Evolutionary conservation across 2,329 filamentous ascomycete species (phyloP), one percentile per base, ranked within the genome.

Genomic region (Zymoseptoria passerinii): DNA sequence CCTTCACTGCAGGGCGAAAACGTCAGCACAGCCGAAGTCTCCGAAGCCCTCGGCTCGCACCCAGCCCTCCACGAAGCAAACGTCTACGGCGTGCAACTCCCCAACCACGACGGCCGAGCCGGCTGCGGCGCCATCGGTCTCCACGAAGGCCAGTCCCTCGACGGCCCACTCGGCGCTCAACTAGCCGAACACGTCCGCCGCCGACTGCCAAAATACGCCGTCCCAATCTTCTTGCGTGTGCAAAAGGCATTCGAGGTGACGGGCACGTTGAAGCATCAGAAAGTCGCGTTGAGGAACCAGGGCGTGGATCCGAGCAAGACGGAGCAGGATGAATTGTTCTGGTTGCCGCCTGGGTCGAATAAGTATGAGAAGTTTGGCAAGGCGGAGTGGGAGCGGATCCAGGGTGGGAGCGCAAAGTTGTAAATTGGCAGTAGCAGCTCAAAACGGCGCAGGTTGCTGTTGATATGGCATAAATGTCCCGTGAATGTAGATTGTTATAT

Each of bases 201-300:
- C 6, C 76, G 76, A 6, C 76, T 95, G 27, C 90, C 91, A 0
- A 81, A 79, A 53, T 95, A 88, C 67, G 90, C 90, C 0, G 81
- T 86, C 4, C 91, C 91, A 0, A 66, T 94, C 0, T 96, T 95
- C 74, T 71, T 96, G 52, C 80, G 91, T 10, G 73, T 91, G 5
- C 80, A 86, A 7, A 77, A 75, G 27, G 74, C 81, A 51, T 73
- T 83, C 64, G 83, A 87, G 67, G 80, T 83, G 1, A 95, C 91
- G 4, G 90, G 90, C 0, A 96, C 90, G 52, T 88, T 90, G 68
- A 96, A 96, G 78, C 89, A 95, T 76, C 87, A 92, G 74, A 96
- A 96, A 74, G 83, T 87, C 62, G 74, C 77, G 0, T 71, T 95
- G 63, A 79, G 89, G n/a, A 77, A 79, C 1, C 81, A 92, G 62